phyloP scores from a whole-genome alignment of 2,329 filamentous ascomycete genomes.

The Beauveria scarabaeidicola region DNA sequence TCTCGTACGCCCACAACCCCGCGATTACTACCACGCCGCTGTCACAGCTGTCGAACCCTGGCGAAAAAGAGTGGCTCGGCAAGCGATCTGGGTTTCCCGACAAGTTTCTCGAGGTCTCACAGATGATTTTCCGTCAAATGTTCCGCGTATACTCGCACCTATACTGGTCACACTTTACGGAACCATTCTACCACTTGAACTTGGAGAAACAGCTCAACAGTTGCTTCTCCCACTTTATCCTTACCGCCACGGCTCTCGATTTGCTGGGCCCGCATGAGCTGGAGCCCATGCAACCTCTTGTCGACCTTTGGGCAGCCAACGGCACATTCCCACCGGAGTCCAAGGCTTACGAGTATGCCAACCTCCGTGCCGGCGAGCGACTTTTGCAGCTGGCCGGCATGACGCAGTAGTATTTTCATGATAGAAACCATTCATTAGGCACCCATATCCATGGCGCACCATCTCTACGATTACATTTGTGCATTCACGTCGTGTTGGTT shows the following conservation, averaged over 20 bases:
- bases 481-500: background rate
- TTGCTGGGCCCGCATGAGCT: constrained; percentile 84
- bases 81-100: constrained; percentile 89
- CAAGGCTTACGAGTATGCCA: constrained; percentile 58
- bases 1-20: constrained; percentile 58
- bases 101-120: constrained; percentile 82
- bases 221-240: constrained; percentile 78
- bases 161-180: constrained; percentile 90
- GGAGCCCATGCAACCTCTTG: constrained; percentile 90
- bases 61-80: constrained; percentile 71
- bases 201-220: constrained; percentile 76
- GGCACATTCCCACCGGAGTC: constrained; percentile 75
- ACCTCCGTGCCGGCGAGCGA: constrained; percentile 50
- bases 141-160: constrained; percentile 97
- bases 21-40: constrained; percentile 50
- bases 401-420: constrained; percentile 15
- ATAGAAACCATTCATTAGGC: background rate
- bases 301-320: constrained; percentile 85
- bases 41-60: constrained; percentile 51
- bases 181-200: constrained; percentile 77
- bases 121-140: constrained; percentile 94
- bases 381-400: constrained; percentile 42
- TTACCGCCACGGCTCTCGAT: constrained; percentile 70
- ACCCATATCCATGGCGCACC: background rate
- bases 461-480: constrained; percentile 8